These are phyloP conservation scores for Pythium oligandrum DNA, from an alignment of 352 stramenopile genomes.

Conservation along the genomic window DNA sequence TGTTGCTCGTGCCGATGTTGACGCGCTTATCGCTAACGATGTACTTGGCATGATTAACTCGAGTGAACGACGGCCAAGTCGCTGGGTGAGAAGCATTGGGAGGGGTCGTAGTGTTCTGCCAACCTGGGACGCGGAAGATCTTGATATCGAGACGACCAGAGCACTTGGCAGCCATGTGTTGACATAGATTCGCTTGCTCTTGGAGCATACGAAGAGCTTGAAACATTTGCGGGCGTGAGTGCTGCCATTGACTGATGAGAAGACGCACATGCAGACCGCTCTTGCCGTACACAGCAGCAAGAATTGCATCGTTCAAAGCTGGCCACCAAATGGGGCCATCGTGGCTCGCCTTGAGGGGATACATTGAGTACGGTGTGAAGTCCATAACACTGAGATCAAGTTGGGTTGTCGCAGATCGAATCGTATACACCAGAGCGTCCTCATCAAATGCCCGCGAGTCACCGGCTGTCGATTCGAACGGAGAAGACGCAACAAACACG, in stretches of 20 bases:
- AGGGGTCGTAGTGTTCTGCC: constrained; percentile 52
- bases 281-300: constrained; percentile 54
- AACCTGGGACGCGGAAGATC: constrained; percentile 71
- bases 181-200: constrained; percentile 42
- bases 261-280: constrained; percentile 44
- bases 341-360: constrained; percentile 28
- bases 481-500: constrained; percentile 62
- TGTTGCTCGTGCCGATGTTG: constrained; percentile 85
- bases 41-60: constrained; percentile 84
- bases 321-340: constrained; percentile 59
- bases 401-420: constrained; percentile 41
- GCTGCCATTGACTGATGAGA: constrained; percentile 76
- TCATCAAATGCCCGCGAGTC: constrained; percentile 60
- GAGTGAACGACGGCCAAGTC: constrained; percentile 59
- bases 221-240: constrained; percentile 55
- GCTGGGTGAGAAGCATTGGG: constrained; percentile 2
- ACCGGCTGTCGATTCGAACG: constrained; percentile 46
- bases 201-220: constrained; percentile 39
- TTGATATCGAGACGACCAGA: constrained; percentile 60
- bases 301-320: constrained; percentile 52
- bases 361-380: constrained; percentile 71
- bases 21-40: constrained; percentile 75
- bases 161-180: constrained; percentile 30
- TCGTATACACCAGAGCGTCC: constrained; percentile 70
- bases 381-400: constrained; percentile 83